A percentile compares a stretch with the other conserved stretches of the same genome.
Conservation (phyloP, 192 early-diverging fungal species). For the Linnemannia hyalina region DNA sequence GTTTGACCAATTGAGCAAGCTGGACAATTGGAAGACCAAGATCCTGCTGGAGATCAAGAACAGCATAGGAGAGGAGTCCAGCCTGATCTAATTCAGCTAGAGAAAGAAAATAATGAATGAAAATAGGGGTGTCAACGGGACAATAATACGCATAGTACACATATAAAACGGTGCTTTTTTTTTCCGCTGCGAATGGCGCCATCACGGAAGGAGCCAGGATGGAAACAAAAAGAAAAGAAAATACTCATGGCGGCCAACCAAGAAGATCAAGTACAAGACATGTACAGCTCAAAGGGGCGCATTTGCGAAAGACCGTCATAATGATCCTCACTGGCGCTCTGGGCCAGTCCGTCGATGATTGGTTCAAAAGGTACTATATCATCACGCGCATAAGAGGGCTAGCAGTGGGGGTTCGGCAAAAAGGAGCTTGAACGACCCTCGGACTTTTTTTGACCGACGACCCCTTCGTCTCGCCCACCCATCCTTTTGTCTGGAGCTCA, state of each 20-base stretch:
- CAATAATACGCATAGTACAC: background rate
- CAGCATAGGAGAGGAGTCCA: constrained; percentile 75
- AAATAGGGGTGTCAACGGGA: background rate
- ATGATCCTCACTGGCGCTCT: too few relatives aligned
- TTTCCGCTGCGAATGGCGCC: background rate
- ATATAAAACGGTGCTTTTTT: background rate
- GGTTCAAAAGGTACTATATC: background rate
- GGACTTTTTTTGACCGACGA: background rate
- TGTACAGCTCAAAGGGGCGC: too few relatives aligned
- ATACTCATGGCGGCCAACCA: background rate
- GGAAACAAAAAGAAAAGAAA: background rate
- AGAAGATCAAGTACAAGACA: too few relatives aligned
- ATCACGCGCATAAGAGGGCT: background rate
- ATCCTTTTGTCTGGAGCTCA: background rate
- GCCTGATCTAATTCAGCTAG: constrained; percentile 61
- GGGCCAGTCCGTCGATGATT: background rate
- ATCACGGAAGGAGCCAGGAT: background rate
- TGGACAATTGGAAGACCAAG: constrained; percentile 98
- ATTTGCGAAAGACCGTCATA: too few relatives aligned
- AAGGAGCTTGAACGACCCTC: background rate
- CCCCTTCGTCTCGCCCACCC: background rate
- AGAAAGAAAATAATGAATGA: background rate
- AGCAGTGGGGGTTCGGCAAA: background rate
- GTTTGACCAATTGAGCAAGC: constrained; percentile 89
- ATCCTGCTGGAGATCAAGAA: constrained; percentile 93